Conservation (phyloP, 352 stramenopile genomes). For the Phytophthora tentaculata region DNA sequence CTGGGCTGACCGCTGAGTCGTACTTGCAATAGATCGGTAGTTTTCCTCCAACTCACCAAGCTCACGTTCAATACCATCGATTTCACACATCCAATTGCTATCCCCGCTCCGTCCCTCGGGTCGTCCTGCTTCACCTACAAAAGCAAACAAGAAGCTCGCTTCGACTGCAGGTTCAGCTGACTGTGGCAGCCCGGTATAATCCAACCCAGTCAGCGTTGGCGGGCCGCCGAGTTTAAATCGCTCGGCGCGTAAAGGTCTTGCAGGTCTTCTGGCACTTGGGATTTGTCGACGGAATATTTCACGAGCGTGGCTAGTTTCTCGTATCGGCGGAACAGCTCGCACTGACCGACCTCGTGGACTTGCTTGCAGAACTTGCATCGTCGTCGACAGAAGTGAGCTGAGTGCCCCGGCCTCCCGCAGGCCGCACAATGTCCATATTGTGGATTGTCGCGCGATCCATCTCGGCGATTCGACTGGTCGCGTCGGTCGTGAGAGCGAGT, state of each 20-base stretch:
- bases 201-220: slow-evolving; percentile 17
- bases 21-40: not conserved
- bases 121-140: not conserved
- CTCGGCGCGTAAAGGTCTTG: slow-evolving; percentile 6
- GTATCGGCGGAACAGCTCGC: not conserved
- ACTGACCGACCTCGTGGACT: not conserved
- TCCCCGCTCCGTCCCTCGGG: not conserved
- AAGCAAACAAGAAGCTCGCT: not conserved
- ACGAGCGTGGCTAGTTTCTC: slow-evolving; percentile 6
- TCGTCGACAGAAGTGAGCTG: not conserved
- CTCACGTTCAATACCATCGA: not conserved
- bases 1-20: not conserved
- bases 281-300: slow-evolving; percentile 1
- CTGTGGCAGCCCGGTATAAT: slow-evolving; percentile 8
- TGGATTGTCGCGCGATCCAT: not conserved
- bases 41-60: not conserved
- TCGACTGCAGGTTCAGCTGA: slow-evolving; percentile 9
- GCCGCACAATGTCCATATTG: not conserved
- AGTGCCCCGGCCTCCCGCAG: not conserved
- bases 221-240: slow-evolving; percentile 18
- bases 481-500: not conserved
- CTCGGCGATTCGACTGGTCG: not conserved
- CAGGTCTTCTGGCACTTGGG: slow-evolving; percentile 1
- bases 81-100: not conserved
- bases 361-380: not conserved